A percentile compares a stretch with the other conserved stretches of the same genome.
phyloP scores from a whole-genome alignment of 2,329 filamentous ascomycete species.

The Sarocladium oryzae region DNA sequence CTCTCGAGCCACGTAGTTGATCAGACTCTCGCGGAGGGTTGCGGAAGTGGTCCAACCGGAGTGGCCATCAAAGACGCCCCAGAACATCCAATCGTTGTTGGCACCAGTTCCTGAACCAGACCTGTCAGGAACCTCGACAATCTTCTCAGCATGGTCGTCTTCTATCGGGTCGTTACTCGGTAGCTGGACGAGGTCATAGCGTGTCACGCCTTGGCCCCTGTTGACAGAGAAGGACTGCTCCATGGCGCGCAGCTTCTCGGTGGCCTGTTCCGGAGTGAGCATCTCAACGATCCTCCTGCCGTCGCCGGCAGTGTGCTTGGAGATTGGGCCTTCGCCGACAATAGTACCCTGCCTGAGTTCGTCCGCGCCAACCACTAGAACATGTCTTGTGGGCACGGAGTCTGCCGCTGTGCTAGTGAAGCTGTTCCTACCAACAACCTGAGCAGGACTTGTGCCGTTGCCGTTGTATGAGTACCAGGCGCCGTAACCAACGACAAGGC shows the following conservation, averaged over 20 bases:
- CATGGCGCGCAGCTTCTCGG: slow-evolving; percentile 77
- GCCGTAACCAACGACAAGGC: slow-evolving; percentile 63
- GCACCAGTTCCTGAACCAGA: slow-evolving; percentile 36
- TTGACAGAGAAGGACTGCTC: slow-evolving; percentile 91
- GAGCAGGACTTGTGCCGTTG: slow-evolving; percentile 11
- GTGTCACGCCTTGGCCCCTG: slow-evolving; percentile 81
- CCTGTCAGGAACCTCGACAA: slow-evolving; percentile 75
- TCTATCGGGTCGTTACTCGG: slow-evolving; percentile 97
- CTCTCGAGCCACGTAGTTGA: slow-evolving; percentile 87
- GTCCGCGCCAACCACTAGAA: slow-evolving; percentile 83
- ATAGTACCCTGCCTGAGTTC: slow-evolving; percentile 85
- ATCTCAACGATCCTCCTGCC: slow-evolving; percentile 81
- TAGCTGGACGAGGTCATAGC: slow-evolving; percentile 91
- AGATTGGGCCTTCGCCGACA: slow-evolving; percentile 76
- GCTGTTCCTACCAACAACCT: slow-evolving; percentile 13
- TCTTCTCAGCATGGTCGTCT: slow-evolving; percentile 97
- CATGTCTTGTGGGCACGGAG: slow-evolving; percentile 51
- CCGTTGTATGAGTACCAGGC: slow-evolving; percentile 68
- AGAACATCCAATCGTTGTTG: slow-evolving; percentile 97
- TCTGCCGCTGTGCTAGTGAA: slow-evolving; percentile 23
- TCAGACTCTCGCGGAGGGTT: slow-evolving; percentile 85
- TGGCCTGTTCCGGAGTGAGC: slow-evolving; percentile 91
- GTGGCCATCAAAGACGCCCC: slow-evolving; percentile 98
- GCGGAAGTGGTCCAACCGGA: slow-evolving; percentile 97
- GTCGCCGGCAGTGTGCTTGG: slow-evolving; percentile 79